phyloP scores from a whole-genome alignment of 208 protist species.

The Trypanosoma scelopori region DNA sequence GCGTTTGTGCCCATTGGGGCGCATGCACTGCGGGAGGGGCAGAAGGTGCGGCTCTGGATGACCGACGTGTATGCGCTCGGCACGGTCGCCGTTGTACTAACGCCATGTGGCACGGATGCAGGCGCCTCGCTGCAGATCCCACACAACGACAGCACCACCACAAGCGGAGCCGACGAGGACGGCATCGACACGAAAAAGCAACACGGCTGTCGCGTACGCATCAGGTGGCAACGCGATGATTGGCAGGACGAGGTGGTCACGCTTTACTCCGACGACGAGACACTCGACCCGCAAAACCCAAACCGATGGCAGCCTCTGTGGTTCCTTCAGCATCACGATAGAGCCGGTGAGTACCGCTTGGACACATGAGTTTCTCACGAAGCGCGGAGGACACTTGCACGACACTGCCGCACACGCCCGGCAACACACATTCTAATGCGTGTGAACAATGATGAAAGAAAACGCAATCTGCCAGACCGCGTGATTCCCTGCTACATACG shows the following conservation, averaged over 20 bases:
- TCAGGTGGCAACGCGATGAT: conserved; percentile 84
- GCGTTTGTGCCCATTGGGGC: conserved; percentile 40
- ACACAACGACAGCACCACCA: neutral
- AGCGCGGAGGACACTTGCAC: too few relatives aligned
- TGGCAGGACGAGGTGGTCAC: conserved; percentile 78
- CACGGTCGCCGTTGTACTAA: conserved; percentile 36
- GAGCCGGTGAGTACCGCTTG: conserved; percentile 5
- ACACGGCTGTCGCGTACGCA: conserved; percentile 28
- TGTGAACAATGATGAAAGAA: too few relatives aligned
- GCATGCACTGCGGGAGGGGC: conserved; percentile 35
- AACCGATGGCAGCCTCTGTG: conserved; percentile 87
- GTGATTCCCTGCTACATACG: too few relatives aligned
- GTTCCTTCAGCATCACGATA: conserved; percentile 45
- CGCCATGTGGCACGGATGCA: neutral
- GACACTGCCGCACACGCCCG: too few relatives aligned
- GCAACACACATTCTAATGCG: too few relatives aligned
- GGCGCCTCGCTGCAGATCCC: neutral
- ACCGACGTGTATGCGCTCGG: conserved; percentile 81
- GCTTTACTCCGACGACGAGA: conserved; percentile 77
- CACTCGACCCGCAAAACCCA: conserved; percentile 50
- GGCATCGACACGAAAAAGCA: conserved; percentile 1
- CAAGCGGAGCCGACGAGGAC: conserved; percentile 8
- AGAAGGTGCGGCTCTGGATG: conserved; percentile 89
- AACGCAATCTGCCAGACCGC: too few relatives aligned
- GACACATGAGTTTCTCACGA: neutral